A percentile compares a stretch with the other conserved stretches of the same genome.
phyloP scores from a whole-genome alignment of 768 basidiomycete species.

The Vararia minispora region DNA sequence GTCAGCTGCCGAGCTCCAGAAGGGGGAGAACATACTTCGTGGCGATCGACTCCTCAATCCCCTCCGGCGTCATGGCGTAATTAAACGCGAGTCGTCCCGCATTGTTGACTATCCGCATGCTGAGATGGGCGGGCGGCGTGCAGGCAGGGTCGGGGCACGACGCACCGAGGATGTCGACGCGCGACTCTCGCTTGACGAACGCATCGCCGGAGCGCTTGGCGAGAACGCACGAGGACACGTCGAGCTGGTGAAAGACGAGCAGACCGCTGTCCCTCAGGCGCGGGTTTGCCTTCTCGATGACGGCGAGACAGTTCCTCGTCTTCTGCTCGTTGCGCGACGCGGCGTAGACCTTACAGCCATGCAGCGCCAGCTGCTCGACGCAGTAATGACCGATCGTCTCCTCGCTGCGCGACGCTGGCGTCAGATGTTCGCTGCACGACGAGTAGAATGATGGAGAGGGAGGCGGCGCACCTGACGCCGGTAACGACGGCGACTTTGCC shows the following conservation, averaged over 20 bases:
- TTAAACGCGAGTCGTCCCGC: constrained; percentile 1
- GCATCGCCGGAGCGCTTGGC: background rate
- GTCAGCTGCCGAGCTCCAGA: background rate
- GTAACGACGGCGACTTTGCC: background rate
- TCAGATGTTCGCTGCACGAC: background rate
- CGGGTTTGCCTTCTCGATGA: background rate
- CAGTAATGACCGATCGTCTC: background rate
- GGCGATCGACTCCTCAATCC: background rate
- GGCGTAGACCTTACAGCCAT: background rate
- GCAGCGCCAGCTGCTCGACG: background rate
- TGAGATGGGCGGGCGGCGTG: background rate
- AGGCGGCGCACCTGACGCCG: background rate
- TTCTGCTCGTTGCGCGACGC: background rate
- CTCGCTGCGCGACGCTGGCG: background rate
- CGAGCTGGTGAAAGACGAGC: background rate
- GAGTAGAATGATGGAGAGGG: background rate
- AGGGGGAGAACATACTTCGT: background rate
- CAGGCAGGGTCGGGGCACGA: background rate
- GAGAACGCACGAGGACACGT: background rate
- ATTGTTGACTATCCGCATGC: background rate
- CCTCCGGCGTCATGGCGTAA: background rate
- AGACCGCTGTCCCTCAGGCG: background rate
- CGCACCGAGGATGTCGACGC: background rate
- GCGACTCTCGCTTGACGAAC: background rate
- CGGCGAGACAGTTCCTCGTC: background rate